Evolutionary conservation across 2,329 filamentous ascomycete species (phyloP), one percentile per base, ranked within the genome.

Genomic region (Sporothrix brunneoviolacea): DNA sequence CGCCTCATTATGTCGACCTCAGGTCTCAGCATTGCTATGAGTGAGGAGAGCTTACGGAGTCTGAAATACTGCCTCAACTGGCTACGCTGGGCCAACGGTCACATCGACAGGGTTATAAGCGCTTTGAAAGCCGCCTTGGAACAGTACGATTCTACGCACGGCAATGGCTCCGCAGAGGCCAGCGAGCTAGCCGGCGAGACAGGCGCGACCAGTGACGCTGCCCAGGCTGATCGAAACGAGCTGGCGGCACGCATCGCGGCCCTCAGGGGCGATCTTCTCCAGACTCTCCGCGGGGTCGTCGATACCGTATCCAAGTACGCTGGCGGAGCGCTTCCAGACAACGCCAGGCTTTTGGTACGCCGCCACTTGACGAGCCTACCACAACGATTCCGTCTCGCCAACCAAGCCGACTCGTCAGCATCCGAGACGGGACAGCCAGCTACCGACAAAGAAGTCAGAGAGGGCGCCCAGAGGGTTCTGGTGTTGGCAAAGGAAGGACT

Each of bases 1-100:
- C 83, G 90, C 13, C 73, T 96, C 16, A 86, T 95, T 58, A 87
- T 95, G 64, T 91, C 88, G 5, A 96, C 91, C 0, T 95, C 90
- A 1, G 91, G 90, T 0, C 76, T 97, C 1, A 90, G 90, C 56
- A 84, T 95, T 15, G 90, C 93, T 1, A 89, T 98, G 77, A 94
- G 86, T 60, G 86, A 94, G 16, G 86, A 93, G 61, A 95, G 88
- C 19, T 71, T 96, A 8, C 80, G 83, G 46, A 93, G 86, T 54
- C 71, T 98, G 37, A 89, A 88, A 59, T 91, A 89, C 60, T 96
- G 91, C 56, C 71, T 97, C 2, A 77, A 78, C 21, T 87, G 90
- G 76, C 72, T 97, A 41, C 79, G 83, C 22, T 86, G 84, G 76
- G 88, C 88, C 2, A 95, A 95, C 54, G 82, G 81, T 7, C 87